phyloP scores from a whole-genome alignment of 352 stramenopile genomes.

The Globisporangium cylindrosporum region DNA sequence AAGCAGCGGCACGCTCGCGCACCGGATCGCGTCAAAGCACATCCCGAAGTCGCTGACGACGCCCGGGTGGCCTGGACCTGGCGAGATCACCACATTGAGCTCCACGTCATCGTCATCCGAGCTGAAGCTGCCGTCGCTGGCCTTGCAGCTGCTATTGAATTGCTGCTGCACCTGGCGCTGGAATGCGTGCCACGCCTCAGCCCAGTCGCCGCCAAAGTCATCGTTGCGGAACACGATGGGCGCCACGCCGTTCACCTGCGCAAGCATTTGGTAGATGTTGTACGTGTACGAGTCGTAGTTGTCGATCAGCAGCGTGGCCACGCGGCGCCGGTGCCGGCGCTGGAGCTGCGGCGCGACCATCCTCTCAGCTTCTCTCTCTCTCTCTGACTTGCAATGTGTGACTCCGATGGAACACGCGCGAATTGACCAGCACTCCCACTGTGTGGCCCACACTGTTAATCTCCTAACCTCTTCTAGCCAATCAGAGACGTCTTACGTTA shows the following conservation, averaged over 20 bases:
- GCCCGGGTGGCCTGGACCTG: slow-evolving; percentile 88
- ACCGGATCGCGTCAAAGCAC: slow-evolving; percentile 72
- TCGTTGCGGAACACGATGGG: slow-evolving; percentile 94
- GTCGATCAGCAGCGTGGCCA: slow-evolving; percentile 91
- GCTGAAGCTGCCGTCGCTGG: background rate
- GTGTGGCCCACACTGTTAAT: slow-evolving; percentile 1
- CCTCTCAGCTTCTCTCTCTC: background rate
- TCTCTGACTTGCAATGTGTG: background rate
- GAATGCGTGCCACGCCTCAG: slow-evolving; percentile 58
- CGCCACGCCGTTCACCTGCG: slow-evolving; percentile 84
- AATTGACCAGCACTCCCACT: background rate
- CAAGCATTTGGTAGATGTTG: slow-evolving; percentile 95
- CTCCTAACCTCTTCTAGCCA: background rate
- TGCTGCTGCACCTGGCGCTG: slow-evolving; percentile 31
- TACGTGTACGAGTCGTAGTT: slow-evolving; percentile 99
- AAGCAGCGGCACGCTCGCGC: slow-evolving; percentile 81
- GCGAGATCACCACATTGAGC: slow-evolving; percentile 88
- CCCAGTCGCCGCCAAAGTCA: slow-evolving; percentile 70
- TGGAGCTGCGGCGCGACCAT: slow-evolving; percentile 30
- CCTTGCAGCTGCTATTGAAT: background rate
- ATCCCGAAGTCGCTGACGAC: slow-evolving; percentile 84
- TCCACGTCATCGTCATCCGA: slow-evolving; percentile 22
- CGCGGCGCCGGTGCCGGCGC: slow-evolving; percentile 17
- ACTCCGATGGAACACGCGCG: background rate
- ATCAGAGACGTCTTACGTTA: background rate